Evolutionary conservation across 352 stramenopile genomes (phyloP), one percentile per base, ranked within the genome.

Genomic region (Chrysophaeum taylorii): DNA sequence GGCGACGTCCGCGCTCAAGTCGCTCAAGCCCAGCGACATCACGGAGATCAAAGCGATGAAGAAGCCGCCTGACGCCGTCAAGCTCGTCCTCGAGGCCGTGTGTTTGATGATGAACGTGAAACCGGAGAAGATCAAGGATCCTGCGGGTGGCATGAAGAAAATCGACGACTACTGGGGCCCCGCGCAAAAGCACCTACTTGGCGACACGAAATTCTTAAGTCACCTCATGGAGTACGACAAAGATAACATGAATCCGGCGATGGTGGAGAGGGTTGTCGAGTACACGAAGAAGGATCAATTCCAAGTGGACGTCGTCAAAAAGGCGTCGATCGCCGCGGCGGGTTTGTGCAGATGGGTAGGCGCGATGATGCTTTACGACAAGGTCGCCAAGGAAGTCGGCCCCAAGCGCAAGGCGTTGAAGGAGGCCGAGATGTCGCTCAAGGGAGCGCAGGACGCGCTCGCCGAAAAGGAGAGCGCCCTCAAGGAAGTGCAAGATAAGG

Each of bases 11-110:
- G 92, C 91, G 0, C 76, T 97, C 23, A 86, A 94, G 68, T 95
- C 87, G 31, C 81, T 97, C n/a, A 94, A 83, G 2, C 96, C 96
- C 71, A 81, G 81, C 29, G 90, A 96, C 54, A 96, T 97, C 75
- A 92, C 87, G 0, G 92, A 97, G 76, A 91, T 96, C 54, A 97
- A 97, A 76, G 87, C 85, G n/a, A 96, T 97, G 90, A 96, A 95
- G 76, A 96, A 95, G 69, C 92, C 92, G 0, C 91, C 92, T 25
- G 83, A 92, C 60, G 92, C 87, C 2, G 92, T 97, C 15, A 96
- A 97, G 71, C 79, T 96, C 1, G 89, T 94, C 25, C 94, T 97
- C 86, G 89, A 95, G 64, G 89, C 90, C 5, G 90, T 97, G 7
- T 97, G 89, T 74, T 92, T 97, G 64, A 94, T 97, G 87, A 94